These are phyloP conservation scores for Thymus quinquecostatus DNA, from an alignment of 257 asterid genomes.

Conservation along the genomic window DNA sequence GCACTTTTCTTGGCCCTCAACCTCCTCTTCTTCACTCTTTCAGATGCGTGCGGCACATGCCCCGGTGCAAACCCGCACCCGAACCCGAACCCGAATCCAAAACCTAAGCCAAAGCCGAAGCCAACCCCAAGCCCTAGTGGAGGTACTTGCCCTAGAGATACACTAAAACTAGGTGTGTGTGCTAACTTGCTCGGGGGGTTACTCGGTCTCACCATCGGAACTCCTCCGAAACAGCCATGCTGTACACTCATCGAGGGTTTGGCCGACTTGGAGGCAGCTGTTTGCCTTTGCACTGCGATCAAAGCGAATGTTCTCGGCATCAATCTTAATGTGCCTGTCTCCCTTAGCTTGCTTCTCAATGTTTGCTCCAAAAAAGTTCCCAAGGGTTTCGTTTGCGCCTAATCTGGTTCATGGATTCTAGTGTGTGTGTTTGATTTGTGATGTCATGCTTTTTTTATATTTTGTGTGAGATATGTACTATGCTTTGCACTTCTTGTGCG, in stretches of 20 bases:
- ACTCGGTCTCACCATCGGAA: slow-evolving; percentile 26
- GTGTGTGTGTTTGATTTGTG: no score
- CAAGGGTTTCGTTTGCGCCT: slow-evolving; percentile 30
- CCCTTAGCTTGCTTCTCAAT: not conserved
- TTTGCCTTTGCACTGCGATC: slow-evolving; percentile 13
- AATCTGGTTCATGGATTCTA: not conserved
- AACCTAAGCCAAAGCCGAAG: slow-evolving; percentile 8
- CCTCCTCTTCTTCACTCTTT: slow-evolving; percentile 32
- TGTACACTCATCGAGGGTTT: slow-evolving; percentile 8
- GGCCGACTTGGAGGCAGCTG: slow-evolving; percentile 18
- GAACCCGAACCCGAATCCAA: not conserved
- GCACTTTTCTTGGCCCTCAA: slow-evolving; percentile 27
- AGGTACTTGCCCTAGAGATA: slow-evolving; percentile 33
- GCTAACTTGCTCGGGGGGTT: slow-evolving; percentile 34
- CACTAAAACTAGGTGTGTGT: slow-evolving; percentile 39
- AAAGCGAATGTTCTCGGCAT: slow-evolving; percentile 10
- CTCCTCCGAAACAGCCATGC: slow-evolving; percentile 33
- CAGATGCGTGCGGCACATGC: slow-evolving; percentile 24
- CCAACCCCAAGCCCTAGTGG: slow-evolving; percentile 16
- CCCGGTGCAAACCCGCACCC: not conserved
- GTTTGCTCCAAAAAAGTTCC: slow-evolving; percentile 17
- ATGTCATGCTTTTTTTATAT: no score
- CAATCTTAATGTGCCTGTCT: slow-evolving; percentile 1
- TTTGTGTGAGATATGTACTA: not conserved
- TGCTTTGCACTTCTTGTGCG: not conserved